phyloP scores from a whole-genome alignment of 352 stramenopile species.

The Saprolegnia parasitica region DNA sequence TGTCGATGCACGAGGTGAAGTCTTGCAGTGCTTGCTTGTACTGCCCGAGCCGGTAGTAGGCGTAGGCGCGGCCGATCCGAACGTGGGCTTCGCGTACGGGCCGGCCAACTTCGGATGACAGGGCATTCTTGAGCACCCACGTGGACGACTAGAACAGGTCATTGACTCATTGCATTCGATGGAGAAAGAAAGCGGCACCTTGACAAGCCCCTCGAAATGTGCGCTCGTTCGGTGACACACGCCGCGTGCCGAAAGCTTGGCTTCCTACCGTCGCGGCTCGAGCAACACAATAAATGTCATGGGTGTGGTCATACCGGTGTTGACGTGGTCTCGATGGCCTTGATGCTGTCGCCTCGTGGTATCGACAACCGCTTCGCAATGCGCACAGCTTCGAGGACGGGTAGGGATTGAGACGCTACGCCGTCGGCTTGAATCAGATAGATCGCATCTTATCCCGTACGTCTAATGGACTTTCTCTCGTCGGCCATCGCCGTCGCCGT shows the following conservation, averaged over 20 bases:
- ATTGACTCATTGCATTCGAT: too few species aligned
- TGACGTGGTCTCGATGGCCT: constrained; percentile 24
- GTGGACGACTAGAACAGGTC: constrained; percentile 37
- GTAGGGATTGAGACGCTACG: background rate
- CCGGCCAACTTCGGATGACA: constrained; percentile 24
- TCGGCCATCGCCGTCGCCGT: background rate
- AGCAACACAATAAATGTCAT: background rate
- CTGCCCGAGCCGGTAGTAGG: constrained; percentile 46
- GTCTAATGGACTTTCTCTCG: background rate
- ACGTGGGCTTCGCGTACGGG: constrained; percentile 39
- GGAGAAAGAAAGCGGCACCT: too few species aligned
- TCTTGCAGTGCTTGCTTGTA: constrained; percentile 47
- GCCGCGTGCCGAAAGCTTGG: constrained; percentile 46
- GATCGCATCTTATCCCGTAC: too few species aligned
- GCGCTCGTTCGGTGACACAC: constrained; percentile 37
- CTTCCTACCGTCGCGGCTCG: too few species aligned
- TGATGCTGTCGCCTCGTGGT: constrained; percentile 14
- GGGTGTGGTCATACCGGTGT: background rate
- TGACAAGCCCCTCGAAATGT: constrained; percentile 39
- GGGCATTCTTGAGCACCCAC: constrained; percentile 43
- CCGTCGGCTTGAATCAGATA: too few species aligned
- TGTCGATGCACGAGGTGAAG: constrained; percentile 46
- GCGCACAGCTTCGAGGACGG: background rate
- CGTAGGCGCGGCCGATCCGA: constrained; percentile 51
- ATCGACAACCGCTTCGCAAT: background rate